Percentiles rank a stretch among this genome's conserved stretches.
Evolutionary conservation across 768 basidiomycete genomes (phyloP).

Genomic region (Mycena venus): DNA sequence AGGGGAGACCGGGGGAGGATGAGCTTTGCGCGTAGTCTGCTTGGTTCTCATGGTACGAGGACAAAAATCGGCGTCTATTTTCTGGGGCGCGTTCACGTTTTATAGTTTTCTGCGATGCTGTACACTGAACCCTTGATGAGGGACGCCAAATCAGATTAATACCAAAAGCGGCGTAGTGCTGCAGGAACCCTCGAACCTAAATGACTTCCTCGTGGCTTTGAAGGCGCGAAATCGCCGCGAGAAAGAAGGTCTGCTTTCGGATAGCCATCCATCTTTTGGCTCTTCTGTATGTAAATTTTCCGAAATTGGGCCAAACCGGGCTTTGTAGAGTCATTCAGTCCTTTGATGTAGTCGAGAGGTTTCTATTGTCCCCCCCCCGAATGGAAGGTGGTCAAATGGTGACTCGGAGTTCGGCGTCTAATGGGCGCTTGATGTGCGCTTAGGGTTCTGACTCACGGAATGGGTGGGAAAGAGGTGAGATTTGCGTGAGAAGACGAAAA

Average conservation of each 20-base stretch:
- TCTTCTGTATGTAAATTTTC: neutral
- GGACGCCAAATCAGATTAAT: neutral
- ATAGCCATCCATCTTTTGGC: neutral
- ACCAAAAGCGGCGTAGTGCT: slow-evolving; percentile 13
- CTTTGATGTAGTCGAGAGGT: too few relatives aligned
- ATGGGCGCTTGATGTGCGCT: slow-evolving; percentile 2
- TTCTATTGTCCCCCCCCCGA: neutral
- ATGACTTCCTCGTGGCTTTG: slow-evolving; percentile 5
- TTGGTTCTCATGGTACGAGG: slow-evolving; percentile 11
- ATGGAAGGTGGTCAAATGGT: slow-evolving; percentile 6
- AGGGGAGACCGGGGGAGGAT: too few relatives aligned
- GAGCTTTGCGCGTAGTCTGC: too few relatives aligned
- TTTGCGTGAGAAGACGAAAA: neutral
- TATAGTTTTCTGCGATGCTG: slow-evolving; percentile 6
- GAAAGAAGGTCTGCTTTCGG: slow-evolving; percentile 3
- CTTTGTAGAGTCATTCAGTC: too few relatives aligned
- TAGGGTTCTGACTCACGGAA: neutral
- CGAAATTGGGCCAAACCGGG: too few relatives aligned
- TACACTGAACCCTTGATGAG: slow-evolving; percentile 2
- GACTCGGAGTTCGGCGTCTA: slow-evolving; percentile 7
- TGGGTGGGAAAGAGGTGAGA: neutral
- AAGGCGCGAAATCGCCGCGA: slow-evolving; percentile 3
- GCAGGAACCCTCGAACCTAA: slow-evolving; percentile 4
- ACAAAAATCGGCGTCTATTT: slow-evolving; percentile 8
- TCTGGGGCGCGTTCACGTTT: slow-evolving; percentile 2